A percentile compares a stretch with the other conserved stretches of the same genome.
These are phyloP conservation scores for Populus trichocarpa DNA, from an alignment of 441 rosid genomes.

Conservation along the genomic window DNA sequence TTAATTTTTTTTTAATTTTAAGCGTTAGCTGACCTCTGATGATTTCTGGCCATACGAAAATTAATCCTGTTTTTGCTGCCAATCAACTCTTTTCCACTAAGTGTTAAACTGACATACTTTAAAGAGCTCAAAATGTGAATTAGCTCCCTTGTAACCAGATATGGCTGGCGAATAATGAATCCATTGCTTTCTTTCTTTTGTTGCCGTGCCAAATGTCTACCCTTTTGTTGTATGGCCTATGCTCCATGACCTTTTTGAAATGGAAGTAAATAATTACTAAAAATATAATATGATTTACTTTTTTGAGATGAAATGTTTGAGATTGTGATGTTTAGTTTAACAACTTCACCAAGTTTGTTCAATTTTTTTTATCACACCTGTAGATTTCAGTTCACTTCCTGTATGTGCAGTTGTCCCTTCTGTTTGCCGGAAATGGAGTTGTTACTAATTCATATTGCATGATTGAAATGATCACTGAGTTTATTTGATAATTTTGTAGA, in stretches of 20 bases:
- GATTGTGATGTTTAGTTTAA: background rate
- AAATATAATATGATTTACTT: background rate
- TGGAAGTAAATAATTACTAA: background rate
- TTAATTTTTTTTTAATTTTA: no score
- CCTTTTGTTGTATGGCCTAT: background rate
- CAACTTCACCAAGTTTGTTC: background rate
- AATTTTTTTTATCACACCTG: background rate
- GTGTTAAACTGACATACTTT: no score
- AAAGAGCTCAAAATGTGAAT: background rate
- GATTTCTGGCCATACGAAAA: background rate
- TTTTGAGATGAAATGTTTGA: background rate
- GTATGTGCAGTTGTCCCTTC: background rate
- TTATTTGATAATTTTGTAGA: constrained; percentile 31
- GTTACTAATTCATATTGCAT: background rate
- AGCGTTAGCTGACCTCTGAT: background rate
- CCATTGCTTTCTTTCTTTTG: background rate
- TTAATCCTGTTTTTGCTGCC: background rate
- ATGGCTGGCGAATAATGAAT: background rate
- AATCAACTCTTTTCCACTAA: background rate
- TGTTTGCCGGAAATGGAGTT: background rate
- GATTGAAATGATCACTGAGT: background rate
- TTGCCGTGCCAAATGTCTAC: background rate
- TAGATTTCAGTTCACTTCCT: background rate
- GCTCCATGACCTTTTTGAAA: background rate
- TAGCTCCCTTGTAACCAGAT: background rate